These are phyloP conservation scores for Ilex asprella DNA, from an alignment of 257 asterid genomes.

Conservation along the genomic window DNA sequence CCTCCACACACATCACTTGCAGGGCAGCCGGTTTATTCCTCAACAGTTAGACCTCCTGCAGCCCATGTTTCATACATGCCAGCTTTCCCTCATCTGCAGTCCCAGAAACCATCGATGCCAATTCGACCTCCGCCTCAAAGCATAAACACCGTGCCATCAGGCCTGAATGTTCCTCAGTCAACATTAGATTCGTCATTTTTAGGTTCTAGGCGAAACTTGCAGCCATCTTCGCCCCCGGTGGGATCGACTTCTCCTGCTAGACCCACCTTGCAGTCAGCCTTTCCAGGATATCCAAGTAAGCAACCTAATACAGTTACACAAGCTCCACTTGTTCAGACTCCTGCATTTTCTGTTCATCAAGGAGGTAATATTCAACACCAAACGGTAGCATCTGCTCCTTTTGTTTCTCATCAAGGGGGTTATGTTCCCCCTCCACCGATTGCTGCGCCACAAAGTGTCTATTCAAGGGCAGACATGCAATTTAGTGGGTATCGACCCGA, in stretches of 20 bases:
- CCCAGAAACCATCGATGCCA: constrained; percentile 42
- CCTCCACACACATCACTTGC: constrained; percentile 32
- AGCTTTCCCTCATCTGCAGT: constrained; percentile 33
- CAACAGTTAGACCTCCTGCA: constrained; percentile 42
- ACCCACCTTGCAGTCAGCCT: constrained; percentile 48
- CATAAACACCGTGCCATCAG: constrained; percentile 38
- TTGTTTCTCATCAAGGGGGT: constrained; percentile 49
- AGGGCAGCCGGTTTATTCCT: constrained; percentile 46
- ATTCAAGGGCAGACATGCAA: constrained; percentile 44
- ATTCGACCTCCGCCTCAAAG: constrained; percentile 65
- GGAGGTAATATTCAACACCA: constrained; percentile 52
- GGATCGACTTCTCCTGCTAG: constrained; percentile 47
- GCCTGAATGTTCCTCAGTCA: constrained; percentile 28
- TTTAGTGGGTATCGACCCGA: constrained; percentile 53
- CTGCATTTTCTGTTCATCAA: constrained; percentile 44
- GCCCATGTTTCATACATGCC: constrained; percentile 33
- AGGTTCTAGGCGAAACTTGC: constrained; percentile 47
- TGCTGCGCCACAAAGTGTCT: constrained; percentile 33
- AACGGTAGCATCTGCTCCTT: constrained; percentile 28
- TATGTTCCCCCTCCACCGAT: constrained; percentile 48
- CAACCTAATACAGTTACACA: constrained; percentile 48
- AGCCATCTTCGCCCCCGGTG: constrained; percentile 54
- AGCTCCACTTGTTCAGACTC: constrained; percentile 42
- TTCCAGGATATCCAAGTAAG: constrained; percentile 58
- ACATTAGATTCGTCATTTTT: constrained; percentile 29